Base-by-base conservation (phyloP, 768 basidiomycete species). In the Fibroporia radiculosa region DNA sequence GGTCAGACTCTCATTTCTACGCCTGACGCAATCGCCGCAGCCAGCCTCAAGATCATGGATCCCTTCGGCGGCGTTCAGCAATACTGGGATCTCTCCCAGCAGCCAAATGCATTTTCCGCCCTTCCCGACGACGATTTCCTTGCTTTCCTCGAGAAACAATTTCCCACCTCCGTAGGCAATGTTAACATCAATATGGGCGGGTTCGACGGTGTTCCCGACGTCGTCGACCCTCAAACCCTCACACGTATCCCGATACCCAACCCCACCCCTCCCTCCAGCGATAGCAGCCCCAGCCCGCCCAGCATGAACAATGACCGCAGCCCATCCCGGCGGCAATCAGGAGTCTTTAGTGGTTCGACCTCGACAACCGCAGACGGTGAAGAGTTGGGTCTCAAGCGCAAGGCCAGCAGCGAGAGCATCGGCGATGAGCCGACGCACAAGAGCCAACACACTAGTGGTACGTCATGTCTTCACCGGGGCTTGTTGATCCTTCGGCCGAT, bases 221-320 rank as follows among this genome's bases (percentile, higher is more conserved):
- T 67, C 45, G 67, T 83, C 47, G 76, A 84, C 55, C 80, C 82
- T 0, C 77, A 82, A 61, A 74, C 61, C 54, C 71, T 82, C 29
- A 69, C 70, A 10, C 62, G 66, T 10, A 71, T 70, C 43, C 68
- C 77, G 2, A 61, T 76, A 5, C 67, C 75, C 19, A 75, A 67
- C 47, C 60, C 75, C 34, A 77, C 74, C 19, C 79, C 86, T 4
- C 73, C 78, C 1, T 82, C 82, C 0, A 66, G 62, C 50, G 85
- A 84, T 53, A 85, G 81, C 62, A 84, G 82, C 49, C 85, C 87
- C 27, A 89, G 85, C 53, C 84, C 88, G 2, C 75, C 80, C 4
- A 76, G 75, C 52, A 63, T 67, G 19, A 51, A 57, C 26, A 66
- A 67, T 31, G 65, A 65, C 37, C 29, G 55, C 27, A 49, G 59